Conservation (phyloP, 352 stramenopile genomes). For the Globisporangium emineosum region DNA sequence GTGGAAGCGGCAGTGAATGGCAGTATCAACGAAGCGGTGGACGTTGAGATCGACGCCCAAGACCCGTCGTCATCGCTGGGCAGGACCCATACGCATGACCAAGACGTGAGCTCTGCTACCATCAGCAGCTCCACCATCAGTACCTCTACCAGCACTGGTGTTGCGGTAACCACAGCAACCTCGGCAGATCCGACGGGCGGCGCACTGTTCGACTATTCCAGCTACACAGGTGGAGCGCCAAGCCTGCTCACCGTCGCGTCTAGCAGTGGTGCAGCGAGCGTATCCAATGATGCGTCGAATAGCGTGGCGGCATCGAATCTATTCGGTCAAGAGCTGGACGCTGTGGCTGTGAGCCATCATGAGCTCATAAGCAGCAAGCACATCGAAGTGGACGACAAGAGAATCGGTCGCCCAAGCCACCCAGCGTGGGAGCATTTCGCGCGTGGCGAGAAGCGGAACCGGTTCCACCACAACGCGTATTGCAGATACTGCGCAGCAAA, state of each 20-base stretch:
- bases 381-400: constrained; percentile 54
- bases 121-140: not conserved
- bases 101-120: not conserved
- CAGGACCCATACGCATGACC: not conserved
- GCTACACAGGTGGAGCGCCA: constrained; percentile 43
- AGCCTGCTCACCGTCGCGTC: constrained; percentile 26
- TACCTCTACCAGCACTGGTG: not conserved
- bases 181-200: constrained; percentile 14
- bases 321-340: constrained; percentile 19
- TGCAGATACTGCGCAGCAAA: constrained; percentile 68
- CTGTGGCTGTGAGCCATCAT: constrained; percentile 11
- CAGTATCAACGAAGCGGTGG: not conserved
- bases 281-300: not conserved
- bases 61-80: constrained; percentile 8
- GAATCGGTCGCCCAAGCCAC: constrained; percentile 66
- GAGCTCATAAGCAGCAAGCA: constrained; percentile 9
- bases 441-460: constrained; percentile 75
- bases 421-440: constrained; percentile 78
- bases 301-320: constrained; percentile 9
- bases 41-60: constrained; percentile 5
- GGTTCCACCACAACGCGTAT: constrained; percentile 80
- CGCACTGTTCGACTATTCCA: constrained; percentile 45
- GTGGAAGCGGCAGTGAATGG: not conserved
- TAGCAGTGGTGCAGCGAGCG: not conserved
- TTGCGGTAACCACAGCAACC: not conserved